Evolutionary conservation across 192 early-diverging fungal genomes (phyloP).

Genomic region (Entomortierella beljakovae): DNA sequence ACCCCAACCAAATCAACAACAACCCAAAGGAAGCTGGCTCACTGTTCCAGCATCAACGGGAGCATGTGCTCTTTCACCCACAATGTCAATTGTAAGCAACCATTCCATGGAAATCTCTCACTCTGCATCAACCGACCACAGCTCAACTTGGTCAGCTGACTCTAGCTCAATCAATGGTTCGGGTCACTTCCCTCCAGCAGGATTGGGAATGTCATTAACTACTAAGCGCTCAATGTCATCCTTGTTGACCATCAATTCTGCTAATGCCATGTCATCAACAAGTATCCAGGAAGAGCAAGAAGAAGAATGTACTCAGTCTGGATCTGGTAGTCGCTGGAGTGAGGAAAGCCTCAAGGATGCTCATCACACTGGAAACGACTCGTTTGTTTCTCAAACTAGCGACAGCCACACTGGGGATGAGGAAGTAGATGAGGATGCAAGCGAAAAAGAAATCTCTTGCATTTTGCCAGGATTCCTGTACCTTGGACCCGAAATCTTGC

Average conservation of each 20-base stretch:
- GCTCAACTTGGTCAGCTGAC: constrained; percentile 28
- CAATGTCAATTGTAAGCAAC: constrained; percentile 30
- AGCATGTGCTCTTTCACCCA: constrained; percentile 8
- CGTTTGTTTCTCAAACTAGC: neutral
- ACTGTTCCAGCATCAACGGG: constrained; percentile 22
- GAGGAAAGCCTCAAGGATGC: neutral
- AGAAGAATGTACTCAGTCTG: constrained; percentile 9
- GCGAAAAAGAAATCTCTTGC: constrained; percentile 61
- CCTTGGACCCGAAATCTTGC: constrained; percentile 76
- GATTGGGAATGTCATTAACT: constrained; percentile 9
- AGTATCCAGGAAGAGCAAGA: constrained; percentile 33
- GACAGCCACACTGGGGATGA: constrained; percentile 2
- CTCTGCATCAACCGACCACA: constrained; percentile 34
- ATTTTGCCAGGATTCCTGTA: constrained; percentile 71
- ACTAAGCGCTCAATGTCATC: constrained; percentile 35
- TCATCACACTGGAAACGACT: neutral
- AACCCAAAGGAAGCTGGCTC: constrained; percentile 26
- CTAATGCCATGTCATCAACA: constrained; percentile 5
- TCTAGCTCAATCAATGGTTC: constrained; percentile 23
- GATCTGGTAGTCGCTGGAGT: neutral
- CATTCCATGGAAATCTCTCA: constrained; percentile 43
- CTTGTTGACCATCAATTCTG: constrained; percentile 21
- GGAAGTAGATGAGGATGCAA: constrained; percentile 13
- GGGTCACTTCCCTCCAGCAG: constrained; percentile 8
- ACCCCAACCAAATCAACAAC: constrained; percentile 15